These are phyloP conservation scores for Phialophora macrospora DNA, from an alignment of 2,329 filamentous ascomycete genomes.

Conservation along the genomic window DNA sequence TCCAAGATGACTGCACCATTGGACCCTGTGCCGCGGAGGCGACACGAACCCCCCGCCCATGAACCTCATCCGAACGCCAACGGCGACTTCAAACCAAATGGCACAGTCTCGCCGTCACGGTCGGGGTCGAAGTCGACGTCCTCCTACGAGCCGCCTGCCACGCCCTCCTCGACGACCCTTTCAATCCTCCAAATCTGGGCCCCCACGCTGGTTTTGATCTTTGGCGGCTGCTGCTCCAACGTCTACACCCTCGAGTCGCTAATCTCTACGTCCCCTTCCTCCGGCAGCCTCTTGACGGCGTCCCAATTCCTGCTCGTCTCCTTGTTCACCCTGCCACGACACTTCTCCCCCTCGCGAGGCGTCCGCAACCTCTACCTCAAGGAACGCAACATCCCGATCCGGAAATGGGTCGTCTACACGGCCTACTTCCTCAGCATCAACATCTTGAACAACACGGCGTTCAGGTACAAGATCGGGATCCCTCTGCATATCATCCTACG, in stretches of 20 bases:
- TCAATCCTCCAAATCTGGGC: constrained; percentile 35
- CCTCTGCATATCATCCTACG: constrained; percentile 96
- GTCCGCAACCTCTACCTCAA: constrained; percentile 74
- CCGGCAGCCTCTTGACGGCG: constrained; percentile 84
- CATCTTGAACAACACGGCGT: constrained; percentile 95
- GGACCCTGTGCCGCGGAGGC: neutral
- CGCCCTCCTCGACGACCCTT: neutral
- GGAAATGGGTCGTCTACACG: constrained; percentile 86
- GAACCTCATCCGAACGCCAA: neutral
- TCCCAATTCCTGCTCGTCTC: constrained; percentile 87
- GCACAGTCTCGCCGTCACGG: neutral
- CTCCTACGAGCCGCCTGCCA: neutral
- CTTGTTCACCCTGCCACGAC: constrained; percentile 74
- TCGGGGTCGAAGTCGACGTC: neutral
- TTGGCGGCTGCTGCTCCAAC: constrained; percentile 94
- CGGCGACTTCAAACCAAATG: neutral
- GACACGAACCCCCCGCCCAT: neutral
- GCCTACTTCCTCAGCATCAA: constrained; percentile 92
- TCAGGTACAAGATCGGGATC: constrained; percentile 94
- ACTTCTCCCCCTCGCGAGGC: constrained; percentile 63
- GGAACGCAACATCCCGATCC: constrained; percentile 78
- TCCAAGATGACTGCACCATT: neutral
- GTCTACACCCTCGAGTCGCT: constrained; percentile 96
- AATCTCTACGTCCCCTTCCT: constrained; percentile 84
- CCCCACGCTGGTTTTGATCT: constrained; percentile 79